phyloP scores from a whole-genome alignment of 768 basidiomycete genomes.

The Podaxis sp. region DNA sequence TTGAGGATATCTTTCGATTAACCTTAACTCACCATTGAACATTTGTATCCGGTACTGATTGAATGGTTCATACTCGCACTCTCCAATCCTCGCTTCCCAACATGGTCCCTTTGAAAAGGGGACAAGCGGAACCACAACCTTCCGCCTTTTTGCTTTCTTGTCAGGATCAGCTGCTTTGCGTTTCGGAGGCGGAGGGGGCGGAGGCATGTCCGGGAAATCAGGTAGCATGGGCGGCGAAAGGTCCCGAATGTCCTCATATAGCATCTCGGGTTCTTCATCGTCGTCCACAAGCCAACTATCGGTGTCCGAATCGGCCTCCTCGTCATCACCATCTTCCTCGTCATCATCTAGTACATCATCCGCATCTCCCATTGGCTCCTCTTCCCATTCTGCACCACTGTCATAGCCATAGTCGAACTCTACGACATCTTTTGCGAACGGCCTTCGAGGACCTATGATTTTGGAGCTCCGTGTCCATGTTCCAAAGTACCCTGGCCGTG shows the following conservation, averaged over 20 bases:
- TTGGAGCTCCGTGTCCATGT: slow-evolving; percentile 88
- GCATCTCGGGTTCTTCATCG: slow-evolving; percentile 51
- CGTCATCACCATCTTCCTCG: slow-evolving; percentile 55
- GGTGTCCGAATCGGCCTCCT: slow-evolving; percentile 70
- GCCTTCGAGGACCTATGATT: slow-evolving; percentile 77
- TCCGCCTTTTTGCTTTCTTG: slow-evolving; percentile 66
- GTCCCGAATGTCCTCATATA: slow-evolving; percentile 36
- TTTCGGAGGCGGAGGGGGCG: slow-evolving; percentile 40
- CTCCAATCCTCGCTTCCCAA: slow-evolving; percentile 71
- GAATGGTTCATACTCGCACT: slow-evolving; percentile 69
- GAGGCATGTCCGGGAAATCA: slow-evolving; percentile 21
- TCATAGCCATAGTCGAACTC: slow-evolving; percentile 89
- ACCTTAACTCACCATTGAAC: slow-evolving; percentile 67
- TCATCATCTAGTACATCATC: slow-evolving; percentile 76
- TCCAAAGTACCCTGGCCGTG: slow-evolving; percentile 89
- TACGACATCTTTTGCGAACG: slow-evolving; percentile 75
- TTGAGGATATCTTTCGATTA: background rate
- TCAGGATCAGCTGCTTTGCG: slow-evolving; percentile 61
- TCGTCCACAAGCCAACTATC: slow-evolving; percentile 81
- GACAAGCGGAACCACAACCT: slow-evolving; percentile 73
- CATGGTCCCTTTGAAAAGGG: slow-evolving; percentile 81
- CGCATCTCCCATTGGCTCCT: slow-evolving; percentile 77
- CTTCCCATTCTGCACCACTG: slow-evolving; percentile 96
- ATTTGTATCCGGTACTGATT: slow-evolving; percentile 74
- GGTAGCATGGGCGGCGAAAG: slow-evolving; percentile 35